Evolutionary conservation across 2,329 filamentous ascomycete species (phyloP), one percentile per base, ranked within the genome.

Genomic region (Penicillium glabrum): DNA sequence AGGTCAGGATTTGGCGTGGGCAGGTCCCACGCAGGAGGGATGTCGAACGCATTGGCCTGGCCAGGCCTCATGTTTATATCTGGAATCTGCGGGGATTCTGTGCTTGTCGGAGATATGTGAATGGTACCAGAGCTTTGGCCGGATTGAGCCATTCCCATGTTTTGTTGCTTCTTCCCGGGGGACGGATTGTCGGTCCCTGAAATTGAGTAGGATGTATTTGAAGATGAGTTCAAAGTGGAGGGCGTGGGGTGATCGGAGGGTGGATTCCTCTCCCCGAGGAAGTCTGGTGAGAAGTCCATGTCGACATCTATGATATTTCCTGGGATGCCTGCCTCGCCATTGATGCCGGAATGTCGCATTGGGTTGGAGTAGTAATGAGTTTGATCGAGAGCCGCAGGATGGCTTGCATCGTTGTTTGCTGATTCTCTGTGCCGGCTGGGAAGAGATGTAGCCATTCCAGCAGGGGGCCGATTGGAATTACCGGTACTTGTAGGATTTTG

Each of bases 211-310:
- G 73, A 73, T 3, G 66, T 70, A 45, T 73, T 75, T 21, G 73
- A 73, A 6, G 70, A 74, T n/a, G 72, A 70, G 23, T 72, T 72
- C 46, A 73, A 53, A 3, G 72, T 74, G 7, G 68, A 69, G 13
- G 74, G 72, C 5, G 72, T 74, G 11, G 71, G 67, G 35, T 75
- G 70, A 35, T 73, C 72, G 3, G 72, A 74, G 7, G 61, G 62
- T 41, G 69, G 64, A n/a, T 65, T 68, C 33, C 62, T 64, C 21
- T 74, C 73, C 39, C 67, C 70, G 41, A 64, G 53, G 26, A 67
- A 67, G 27, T 70, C 69, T 7, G 69, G 64, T 14, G 72, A 66
- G 27, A 70, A 58, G 13, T 74, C 70, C 61, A 75, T 69, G 27
- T 76, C 71, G 41, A 68, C 60, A 57, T 65, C 58, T 24, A 58